Conservation (phyloP, 176 grass and related monocot species). For the Paspalum notatum region DNA sequence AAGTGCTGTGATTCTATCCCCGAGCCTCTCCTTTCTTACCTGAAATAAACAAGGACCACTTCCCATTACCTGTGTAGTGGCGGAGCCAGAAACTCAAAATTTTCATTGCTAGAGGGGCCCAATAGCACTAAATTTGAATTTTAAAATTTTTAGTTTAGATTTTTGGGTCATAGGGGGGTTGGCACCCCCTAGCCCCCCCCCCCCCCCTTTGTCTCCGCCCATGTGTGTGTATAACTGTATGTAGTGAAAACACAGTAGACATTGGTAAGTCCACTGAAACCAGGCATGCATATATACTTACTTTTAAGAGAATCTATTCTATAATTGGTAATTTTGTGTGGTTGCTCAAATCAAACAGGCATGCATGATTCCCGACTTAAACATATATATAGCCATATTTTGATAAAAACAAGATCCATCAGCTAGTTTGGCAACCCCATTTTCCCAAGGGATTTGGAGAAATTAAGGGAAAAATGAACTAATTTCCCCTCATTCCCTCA, state of each 20-base stretch:
- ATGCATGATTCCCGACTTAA: not conserved
- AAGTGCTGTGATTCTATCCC: constrained; percentile 83
- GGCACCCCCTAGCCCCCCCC: too few relatives aligned
- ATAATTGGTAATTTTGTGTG: not conserved
- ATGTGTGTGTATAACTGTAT: not conserved
- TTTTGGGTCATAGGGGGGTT: too few relatives aligned
- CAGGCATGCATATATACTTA: not conserved
- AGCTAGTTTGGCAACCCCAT: too few relatives aligned
- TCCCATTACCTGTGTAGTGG: not conserved
- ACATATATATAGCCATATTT: not conserved
- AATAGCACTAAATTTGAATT: too few relatives aligned
- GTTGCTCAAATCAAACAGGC: not conserved
- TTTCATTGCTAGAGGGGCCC: too few relatives aligned
- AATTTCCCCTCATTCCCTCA: too few relatives aligned
- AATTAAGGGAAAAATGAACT: too few relatives aligned
- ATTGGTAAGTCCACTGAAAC: not conserved
- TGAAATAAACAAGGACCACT: constrained; percentile 41
- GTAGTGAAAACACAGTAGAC: not conserved
- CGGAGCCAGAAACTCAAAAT: too few relatives aligned
- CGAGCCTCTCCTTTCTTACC: constrained; percentile 87
- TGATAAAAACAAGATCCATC: not conserved
- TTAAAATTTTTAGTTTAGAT: too few relatives aligned
- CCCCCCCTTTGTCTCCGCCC: too few relatives aligned
- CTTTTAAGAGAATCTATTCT: not conserved
- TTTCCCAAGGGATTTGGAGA: too few relatives aligned